Conservation (phyloP, 2,329 filamentous ascomycete genomes). For the Pseudopithomyces chartarum region DNA sequence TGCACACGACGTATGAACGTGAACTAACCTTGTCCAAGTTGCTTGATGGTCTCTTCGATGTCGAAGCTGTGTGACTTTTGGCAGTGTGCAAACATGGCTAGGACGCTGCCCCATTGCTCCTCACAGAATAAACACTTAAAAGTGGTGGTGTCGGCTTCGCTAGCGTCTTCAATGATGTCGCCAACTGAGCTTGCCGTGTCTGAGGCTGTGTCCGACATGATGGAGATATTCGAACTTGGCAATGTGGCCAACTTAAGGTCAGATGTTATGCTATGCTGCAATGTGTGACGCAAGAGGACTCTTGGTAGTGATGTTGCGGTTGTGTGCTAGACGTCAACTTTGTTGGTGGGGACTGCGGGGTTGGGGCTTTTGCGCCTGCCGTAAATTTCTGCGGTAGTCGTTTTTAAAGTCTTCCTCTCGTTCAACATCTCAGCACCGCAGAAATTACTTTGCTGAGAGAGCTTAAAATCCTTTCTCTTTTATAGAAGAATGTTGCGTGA, state of each 20-base stretch:
- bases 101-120: conserved; percentile 32
- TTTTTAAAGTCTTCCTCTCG: not conserved
- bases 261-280: not conserved
- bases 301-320: conserved; percentile 16
- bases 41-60: conserved; percentile 31
- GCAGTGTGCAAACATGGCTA: conserved; percentile 36
- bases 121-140: conserved; percentile 45
- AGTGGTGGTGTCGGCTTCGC: conserved; percentile 40
- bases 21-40: conserved; percentile 34
- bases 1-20: conserved; percentile 16
- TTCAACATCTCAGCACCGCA: too few species aligned
- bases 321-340: conserved; percentile 32
- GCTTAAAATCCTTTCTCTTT: too few species aligned
- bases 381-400: conserved; percentile 8
- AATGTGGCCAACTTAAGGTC: not conserved
- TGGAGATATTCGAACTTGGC: not conserved
- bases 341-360: conserved; percentile 36
- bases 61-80: conserved; percentile 34
- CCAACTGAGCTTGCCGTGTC: conserved; percentile 40
- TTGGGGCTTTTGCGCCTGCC: conserved; percentile 22
- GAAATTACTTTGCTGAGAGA: too few species aligned
- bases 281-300: conserved; percentile 7
- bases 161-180: conserved; percentile 40
- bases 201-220: conserved; percentile 38
- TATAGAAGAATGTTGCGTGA: too few species aligned